Evolutionary conservation across 129 eudicot species (phyloP), one percentile per base, ranked within the genome.

Genomic region (Tagetes erecta): DNA sequence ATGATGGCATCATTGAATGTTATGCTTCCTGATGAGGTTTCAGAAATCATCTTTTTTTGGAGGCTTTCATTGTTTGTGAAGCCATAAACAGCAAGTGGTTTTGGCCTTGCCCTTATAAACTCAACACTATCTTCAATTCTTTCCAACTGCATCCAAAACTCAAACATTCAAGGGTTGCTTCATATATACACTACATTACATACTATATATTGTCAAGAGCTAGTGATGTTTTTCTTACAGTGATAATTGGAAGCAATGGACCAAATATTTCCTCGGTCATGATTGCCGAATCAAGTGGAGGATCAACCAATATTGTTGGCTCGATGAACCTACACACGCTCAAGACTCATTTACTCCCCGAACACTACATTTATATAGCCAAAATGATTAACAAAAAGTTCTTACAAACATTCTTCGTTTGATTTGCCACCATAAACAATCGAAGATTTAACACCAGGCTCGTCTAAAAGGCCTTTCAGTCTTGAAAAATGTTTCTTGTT

Each of bases 221-320:
- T 20, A 20, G 30, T 38, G 68, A 37, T 38, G 8, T 55, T 45
- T 8, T 58, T 47, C 85, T 87, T 58, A 93, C 96, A 1, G 98
- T 93, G 60, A 93, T 90, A 27, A 93, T 81, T 3, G 98, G 98
- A 65, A 93, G 96, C 74, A 93, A 60, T 4, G 98, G 98, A 8
- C 98, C 98, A 76, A 93, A 93, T 38, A 93, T 93, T 77, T 93
- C 98, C 70, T 88, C 97, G 0, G 84, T 83, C 98, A 93, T 93
- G 74, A 93, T 86, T 59, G 70, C 34, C 50, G 98, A 50, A 14
- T 88, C 71, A 40, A 88, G 90, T 5, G 97, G 98, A 50, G 98
- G 97, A 88, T 93, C 89, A 38, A 93, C 83, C 83, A 93, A 80
- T 51, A 93, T 76, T 2, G 98, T 93, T 5, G 98, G 98, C 77